phyloP scores from a whole-genome alignment of 371 early-diverging fungal species.

The Mucor piriformis region DNA sequence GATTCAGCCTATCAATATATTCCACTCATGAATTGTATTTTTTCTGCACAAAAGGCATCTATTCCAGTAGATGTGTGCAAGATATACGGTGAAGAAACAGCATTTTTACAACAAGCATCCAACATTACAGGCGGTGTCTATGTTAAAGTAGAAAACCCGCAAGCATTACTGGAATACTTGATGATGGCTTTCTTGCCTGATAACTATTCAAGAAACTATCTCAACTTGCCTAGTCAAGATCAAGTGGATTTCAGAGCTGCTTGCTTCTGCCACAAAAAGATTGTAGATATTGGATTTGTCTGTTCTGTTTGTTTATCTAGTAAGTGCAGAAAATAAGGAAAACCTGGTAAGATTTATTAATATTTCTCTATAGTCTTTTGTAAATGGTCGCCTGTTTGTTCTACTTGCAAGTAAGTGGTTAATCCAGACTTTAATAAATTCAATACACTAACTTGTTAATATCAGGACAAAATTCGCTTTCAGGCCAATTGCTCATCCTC shows the following conservation, averaged over 20 bases:
- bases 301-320: constrained; percentile 97
- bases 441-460: not conserved
- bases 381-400: constrained; percentile 70
- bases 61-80: constrained; percentile 91
- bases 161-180: constrained; percentile 79
- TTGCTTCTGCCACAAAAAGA: constrained; percentile 94
- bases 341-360: not conserved
- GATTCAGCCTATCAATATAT: constrained; percentile 91
- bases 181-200: constrained; percentile 90
- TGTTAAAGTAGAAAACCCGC: constrained; percentile 64
- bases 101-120: constrained; percentile 93
- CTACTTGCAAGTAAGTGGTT: constrained; percentile 73
- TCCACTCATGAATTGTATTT: constrained; percentile 95
- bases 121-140: constrained; percentile 90
- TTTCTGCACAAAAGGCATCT: constrained; percentile 90
- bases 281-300: constrained; percentile 91
- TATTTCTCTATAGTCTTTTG: constrained; percentile 65
- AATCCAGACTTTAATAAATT: not conserved
- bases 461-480: constrained; percentile 72
- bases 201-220: constrained; percentile 66
- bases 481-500: constrained; percentile 38
- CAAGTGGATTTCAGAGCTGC: constrained; percentile 94
- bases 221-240: constrained; percentile 77
- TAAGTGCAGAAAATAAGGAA: constrained; percentile 35
- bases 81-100: constrained; percentile 74